These are phyloP conservation scores for Fusarium lateritium DNA, from an alignment of 2,329 filamentous ascomycete genomes.

Conservation along the genomic window DNA sequence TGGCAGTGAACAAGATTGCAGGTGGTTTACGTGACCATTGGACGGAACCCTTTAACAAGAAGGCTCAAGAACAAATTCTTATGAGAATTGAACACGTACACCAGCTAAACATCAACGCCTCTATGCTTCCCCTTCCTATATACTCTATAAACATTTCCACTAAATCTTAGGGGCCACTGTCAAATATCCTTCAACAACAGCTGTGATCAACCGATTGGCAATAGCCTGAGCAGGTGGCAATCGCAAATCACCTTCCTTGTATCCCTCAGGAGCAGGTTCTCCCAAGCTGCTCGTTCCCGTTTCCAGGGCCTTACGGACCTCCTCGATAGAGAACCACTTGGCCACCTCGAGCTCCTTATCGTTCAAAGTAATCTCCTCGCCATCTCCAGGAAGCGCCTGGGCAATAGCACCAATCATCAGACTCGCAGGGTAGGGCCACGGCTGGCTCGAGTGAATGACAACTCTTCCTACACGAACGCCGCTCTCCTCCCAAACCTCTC, in stretches of 20 bases:
- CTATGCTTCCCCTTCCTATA: slow-evolving; percentile 8
- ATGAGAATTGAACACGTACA: not conserved
- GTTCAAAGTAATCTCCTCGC: slow-evolving; percentile 87
- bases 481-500: slow-evolving; percentile 90
- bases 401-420: slow-evolving; percentile 91
- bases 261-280: slow-evolving; percentile 73
- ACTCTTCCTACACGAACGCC: slow-evolving; percentile 84
- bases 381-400: slow-evolving; percentile 79
- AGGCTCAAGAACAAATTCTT: not conserved
- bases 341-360: slow-evolving; percentile 94
- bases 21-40: not conserved
- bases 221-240: slow-evolving; percentile 91
- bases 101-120: slow-evolving; percentile 8
- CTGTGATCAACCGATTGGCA: slow-evolving; percentile 87
- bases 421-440: slow-evolving; percentile 89
- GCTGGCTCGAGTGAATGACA: slow-evolving; percentile 86
- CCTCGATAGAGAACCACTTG: slow-evolving; percentile 87
- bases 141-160: not conserved
- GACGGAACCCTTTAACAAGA: not conserved
- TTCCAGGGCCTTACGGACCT: slow-evolving; percentile 81
- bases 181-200: slow-evolving; percentile 83
- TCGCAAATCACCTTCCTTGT: slow-evolving; percentile 82
- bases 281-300: slow-evolving; percentile 77
- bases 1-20: not conserved
- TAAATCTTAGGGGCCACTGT: slow-evolving; percentile 68